These are phyloP conservation scores for Collybiopsis luxurians DNA, from an alignment of 768 basidiomycete genomes.

Conservation along the genomic window DNA sequence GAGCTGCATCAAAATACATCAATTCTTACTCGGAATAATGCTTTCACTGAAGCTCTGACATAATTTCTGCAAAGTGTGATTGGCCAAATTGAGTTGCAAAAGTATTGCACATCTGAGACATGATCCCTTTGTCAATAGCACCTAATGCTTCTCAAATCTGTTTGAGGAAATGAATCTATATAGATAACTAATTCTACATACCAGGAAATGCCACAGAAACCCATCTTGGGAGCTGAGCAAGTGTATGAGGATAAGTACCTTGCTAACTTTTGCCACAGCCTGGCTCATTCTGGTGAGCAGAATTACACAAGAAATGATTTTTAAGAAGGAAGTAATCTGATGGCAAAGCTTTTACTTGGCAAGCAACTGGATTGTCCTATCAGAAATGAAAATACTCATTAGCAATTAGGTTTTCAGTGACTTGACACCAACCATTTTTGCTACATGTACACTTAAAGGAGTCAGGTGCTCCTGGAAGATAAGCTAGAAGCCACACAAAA, in stretches of 20 bases:
- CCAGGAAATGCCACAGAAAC: slow-evolving; percentile 7
- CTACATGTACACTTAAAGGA: slow-evolving; percentile 11
- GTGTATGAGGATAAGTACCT: slow-evolving; percentile 9
- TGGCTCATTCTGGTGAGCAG: neutral
- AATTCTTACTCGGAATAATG: slow-evolving; percentile 12
- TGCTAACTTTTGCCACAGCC: slow-evolving; percentile 10
- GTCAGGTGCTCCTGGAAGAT: slow-evolving; percentile 11
- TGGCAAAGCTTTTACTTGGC: slow-evolving; percentile 3
- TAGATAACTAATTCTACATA: neutral
- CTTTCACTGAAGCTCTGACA: neutral
- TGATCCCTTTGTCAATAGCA: slow-evolving; percentile 1
- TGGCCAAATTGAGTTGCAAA: slow-evolving; percentile 14
- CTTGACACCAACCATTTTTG: slow-evolving; percentile 6
- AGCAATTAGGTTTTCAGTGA: neutral
- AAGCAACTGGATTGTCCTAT: slow-evolving; percentile 13
- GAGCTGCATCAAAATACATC: slow-evolving; percentile 14
- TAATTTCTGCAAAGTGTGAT: slow-evolving; percentile 14
- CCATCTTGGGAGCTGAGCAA: slow-evolving; percentile 9
- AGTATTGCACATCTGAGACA: slow-evolving; percentile 14
- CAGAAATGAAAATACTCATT: neutral
- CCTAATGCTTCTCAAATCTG: neutral
- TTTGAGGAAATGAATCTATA: no score
- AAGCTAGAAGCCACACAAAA: slow-evolving; percentile 14
- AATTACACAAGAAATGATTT: slow-evolving; percentile 11
- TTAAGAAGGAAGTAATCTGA: slow-evolving; percentile 12